Base-by-base conservation (phyloP, 2,329 filamentous ascomycete species). In the Microdochium paspali region DNA sequence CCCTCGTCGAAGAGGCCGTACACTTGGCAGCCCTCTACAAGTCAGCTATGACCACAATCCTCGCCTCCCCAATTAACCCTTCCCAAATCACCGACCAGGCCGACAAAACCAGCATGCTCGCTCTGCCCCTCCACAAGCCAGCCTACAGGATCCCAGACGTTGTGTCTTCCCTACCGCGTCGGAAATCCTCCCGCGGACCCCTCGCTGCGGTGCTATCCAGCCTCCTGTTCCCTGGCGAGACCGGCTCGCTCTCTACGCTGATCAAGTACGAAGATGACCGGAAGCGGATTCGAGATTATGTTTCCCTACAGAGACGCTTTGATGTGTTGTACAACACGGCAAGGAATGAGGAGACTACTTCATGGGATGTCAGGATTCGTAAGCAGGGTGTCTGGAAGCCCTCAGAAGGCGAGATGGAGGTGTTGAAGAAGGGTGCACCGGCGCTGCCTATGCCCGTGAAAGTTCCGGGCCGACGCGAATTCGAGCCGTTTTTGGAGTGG, bases 241-340 rank as follows among this genome's bases (percentile, higher is more conserved):
- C 61, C 10, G 57, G 59, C 26, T 66, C 64, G 3, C 48, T 67
- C 35, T 57, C 65, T n/a, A 54, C 63, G 44, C 56, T 67, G 18
- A 67, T 68, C 44, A 59, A 63, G 10, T 68, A 66, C 47, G 63
- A 67, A 28, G 58, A 55, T 13, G 63, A 66, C 26, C 62, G 65
- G 15, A 63, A 67, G 6, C 60, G 56, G 10, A 57, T 68, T 21
- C 62, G 65, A 39, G 63, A 57, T 23, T 67, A 63, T 63, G 59
- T 59, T 3, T 58, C 55, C 23, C 48, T 68, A 32, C 65, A 68
- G 56, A 61, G 62, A 28, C 60, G 61, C 47, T 64, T 61, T 48
- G 65, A 66, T 51, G 54, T 59, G 32, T 49, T 67, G 13, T 51
- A 55, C 44, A 58, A 59, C 18, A 67, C 63, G 20, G 51, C 53